These are phyloP conservation scores for Scleromitrula shiraiana DNA, from an alignment of 2,329 filamentous ascomycete species.

Conservation along the genomic window DNA sequence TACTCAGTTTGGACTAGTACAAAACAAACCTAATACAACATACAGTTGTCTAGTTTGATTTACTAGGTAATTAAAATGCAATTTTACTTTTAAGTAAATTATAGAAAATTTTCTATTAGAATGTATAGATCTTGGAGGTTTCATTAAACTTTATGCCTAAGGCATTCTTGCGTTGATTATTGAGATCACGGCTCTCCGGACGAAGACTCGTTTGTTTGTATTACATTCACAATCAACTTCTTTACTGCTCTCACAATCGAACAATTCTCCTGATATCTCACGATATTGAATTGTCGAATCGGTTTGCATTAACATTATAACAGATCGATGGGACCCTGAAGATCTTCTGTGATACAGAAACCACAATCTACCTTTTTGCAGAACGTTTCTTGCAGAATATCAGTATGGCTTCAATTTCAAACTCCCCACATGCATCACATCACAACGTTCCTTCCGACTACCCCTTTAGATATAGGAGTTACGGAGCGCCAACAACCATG, in stretches of 20 bases:
- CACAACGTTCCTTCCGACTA: background rate
- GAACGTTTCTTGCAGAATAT: background rate
- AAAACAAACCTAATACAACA: too few species aligned
- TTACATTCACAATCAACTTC: too few species aligned
- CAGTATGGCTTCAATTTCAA: background rate
- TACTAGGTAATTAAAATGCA: too few species aligned
- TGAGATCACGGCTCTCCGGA: background rate
- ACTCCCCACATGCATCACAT: background rate
- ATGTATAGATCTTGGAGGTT: background rate
- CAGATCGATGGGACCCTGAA: background rate
- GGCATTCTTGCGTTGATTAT: background rate
- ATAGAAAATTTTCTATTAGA: background rate
- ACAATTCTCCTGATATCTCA: too few species aligned
- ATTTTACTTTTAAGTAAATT: too few species aligned
- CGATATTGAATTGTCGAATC: background rate
- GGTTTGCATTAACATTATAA: background rate
- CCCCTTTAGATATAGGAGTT: constrained; percentile 7
- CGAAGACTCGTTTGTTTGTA: background rate
- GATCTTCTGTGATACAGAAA: background rate
- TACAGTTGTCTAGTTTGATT: too few species aligned
- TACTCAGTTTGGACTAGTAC: too few species aligned
- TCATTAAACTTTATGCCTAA: background rate
- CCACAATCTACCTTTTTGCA: too few species aligned
- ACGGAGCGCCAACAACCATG: background rate
- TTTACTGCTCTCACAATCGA: too few species aligned